phyloP scores from a whole-genome alignment of 179 eudicot genomes.

The Nepenthes alata region DNA sequence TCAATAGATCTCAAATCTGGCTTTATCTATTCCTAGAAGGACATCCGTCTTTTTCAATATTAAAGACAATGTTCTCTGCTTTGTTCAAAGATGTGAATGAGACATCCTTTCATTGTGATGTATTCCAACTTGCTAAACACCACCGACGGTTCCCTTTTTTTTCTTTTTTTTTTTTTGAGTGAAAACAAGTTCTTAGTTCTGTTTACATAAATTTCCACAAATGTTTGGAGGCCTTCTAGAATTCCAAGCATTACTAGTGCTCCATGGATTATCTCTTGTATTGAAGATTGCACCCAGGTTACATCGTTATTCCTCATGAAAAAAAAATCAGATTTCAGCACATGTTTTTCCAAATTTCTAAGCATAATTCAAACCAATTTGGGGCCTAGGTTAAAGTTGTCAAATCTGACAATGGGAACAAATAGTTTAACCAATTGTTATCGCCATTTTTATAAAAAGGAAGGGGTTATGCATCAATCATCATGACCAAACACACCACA shows the following conservation, averaged over 20 bases:
- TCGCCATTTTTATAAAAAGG: too few relatives aligned
- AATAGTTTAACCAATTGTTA: too few relatives aligned
- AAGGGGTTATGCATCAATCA: too few relatives aligned
- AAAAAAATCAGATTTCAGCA: too few relatives aligned
- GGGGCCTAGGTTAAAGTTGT: too few relatives aligned
- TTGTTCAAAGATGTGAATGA: not conserved
- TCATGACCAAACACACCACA: too few relatives aligned
- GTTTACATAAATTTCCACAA: conserved; percentile 1
- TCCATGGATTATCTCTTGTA: conserved; percentile 3
- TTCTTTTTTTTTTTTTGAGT: not conserved
- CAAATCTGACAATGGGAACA: too few relatives aligned
- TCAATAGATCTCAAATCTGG: not conserved
- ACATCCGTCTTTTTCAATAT: not conserved
- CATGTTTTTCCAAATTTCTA: too few relatives aligned
- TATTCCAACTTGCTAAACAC: conserved; percentile 3
- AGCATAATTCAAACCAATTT: too few relatives aligned
- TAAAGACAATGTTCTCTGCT: not conserved
- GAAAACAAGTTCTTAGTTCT: not conserved
- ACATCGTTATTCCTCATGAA: not conserved
- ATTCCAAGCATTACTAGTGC: not conserved
- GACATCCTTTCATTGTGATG: conserved; percentile 4
- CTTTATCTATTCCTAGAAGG: not conserved
- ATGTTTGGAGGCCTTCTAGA: conserved; percentile 3
- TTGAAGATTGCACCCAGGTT: conserved; percentile 1
- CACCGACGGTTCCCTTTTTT: too few relatives aligned